A percentile compares a stretch with the other conserved stretches of the same genome.
phyloP scores from a whole-genome alignment of 2,329 filamentous ascomycete species.

The Epichloe hybrida region DNA sequence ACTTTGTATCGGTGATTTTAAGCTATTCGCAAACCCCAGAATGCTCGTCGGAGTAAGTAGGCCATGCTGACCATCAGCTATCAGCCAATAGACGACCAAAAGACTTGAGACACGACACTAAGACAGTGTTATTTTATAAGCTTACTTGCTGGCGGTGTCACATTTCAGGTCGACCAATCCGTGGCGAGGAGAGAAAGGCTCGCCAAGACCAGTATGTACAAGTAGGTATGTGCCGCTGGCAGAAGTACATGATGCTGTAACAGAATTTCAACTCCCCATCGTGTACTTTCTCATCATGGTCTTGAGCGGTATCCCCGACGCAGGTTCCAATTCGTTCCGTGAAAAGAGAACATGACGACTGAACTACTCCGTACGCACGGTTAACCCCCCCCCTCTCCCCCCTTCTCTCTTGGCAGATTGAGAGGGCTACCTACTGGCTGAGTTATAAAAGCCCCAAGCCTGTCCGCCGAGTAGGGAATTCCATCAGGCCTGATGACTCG shows the following conservation, averaged over 20 bases:
- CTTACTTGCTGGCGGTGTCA: conserved; percentile 3
- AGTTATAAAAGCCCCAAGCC: neutral
- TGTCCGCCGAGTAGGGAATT: neutral
- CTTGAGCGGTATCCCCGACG: neutral
- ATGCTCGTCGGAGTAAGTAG: conserved; percentile 5
- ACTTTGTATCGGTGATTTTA: neutral
- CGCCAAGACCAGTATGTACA: neutral
- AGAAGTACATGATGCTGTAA: neutral
- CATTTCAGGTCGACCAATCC: neutral
- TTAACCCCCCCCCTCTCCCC: neutral
- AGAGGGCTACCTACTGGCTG: neutral
- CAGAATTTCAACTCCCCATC: neutral
- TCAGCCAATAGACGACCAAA: neutral
- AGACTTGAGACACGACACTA: neutral
- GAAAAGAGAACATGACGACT: neutral
- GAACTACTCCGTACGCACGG: neutral
- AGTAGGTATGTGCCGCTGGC: neutral
- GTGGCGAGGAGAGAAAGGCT: neutral
- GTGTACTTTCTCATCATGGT: neutral
- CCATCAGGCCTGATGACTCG: neutral
- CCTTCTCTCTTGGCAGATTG: neutral
- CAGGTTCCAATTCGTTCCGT: neutral
- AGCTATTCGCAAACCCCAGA: neutral
- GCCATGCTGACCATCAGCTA: neutral
- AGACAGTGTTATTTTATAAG: conserved; percentile 2